A percentile compares a stretch with the other conserved stretches of the same genome.
Conservation (phyloP, 306 rosid genomes). For the Ormosia semicastrata region DNA sequence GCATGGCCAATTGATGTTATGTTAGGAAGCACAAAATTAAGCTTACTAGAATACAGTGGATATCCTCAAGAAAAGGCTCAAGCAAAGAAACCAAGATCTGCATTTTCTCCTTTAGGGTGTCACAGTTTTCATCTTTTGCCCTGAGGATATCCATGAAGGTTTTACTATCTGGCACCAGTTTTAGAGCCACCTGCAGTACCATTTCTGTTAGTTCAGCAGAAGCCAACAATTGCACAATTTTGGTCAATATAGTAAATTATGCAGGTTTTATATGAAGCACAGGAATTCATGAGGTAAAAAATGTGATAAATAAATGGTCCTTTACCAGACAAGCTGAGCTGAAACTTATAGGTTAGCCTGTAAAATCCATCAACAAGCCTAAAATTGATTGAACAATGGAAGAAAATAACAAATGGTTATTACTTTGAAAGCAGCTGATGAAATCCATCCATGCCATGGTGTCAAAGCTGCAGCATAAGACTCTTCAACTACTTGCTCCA, state of each 20-base stretch:
- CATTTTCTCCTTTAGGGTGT: constrained; percentile 59
- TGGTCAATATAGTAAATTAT: background rate
- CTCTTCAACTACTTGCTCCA: constrained; percentile 80
- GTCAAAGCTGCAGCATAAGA: constrained; percentile 63
- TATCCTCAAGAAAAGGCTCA: constrained; percentile 63
- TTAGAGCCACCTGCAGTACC: constrained; percentile 69
- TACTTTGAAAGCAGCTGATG: constrained; percentile 92
- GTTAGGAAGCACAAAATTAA: background rate
- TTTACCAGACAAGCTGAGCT: background rate
- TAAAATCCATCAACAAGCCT: background rate
- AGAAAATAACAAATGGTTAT: background rate
- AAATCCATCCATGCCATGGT: constrained; percentile 97
- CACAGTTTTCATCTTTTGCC: constrained; percentile 57
- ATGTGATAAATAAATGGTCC: background rate
- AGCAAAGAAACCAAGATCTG: constrained; percentile 59
- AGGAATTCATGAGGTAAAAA: constrained; percentile 3
- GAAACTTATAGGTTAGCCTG: background rate
- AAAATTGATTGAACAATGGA: background rate
- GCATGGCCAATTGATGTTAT: background rate
- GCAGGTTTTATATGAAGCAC: background rate
- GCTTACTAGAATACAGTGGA: constrained; percentile 69
- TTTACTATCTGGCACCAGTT: constrained; percentile 68
- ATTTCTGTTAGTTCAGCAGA: constrained; percentile 18
- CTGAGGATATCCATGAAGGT: constrained; percentile 57
- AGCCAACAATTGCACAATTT: constrained; percentile 5